Evolutionary conservation across 352 stramenopile genomes (phyloP), one percentile per base, ranked within the genome.

Genomic region (Pythium grandisporangium): DNA sequence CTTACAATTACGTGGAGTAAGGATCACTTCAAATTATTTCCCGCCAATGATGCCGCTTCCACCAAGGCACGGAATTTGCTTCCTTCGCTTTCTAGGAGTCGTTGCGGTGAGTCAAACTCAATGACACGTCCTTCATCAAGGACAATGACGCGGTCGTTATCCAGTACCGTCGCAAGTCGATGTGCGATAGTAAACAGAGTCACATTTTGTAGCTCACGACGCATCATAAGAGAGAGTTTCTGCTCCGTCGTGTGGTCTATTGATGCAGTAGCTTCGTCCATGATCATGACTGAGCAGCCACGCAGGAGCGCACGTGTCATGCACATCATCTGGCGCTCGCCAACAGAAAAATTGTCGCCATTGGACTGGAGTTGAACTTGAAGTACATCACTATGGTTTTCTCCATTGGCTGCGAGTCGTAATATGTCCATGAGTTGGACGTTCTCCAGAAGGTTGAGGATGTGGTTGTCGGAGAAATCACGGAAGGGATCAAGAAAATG

Each of bases 111-210:
- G 53, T 93, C 89, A 45, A 89, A 94, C 53, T 97, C 90, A 4
- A 70, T 68, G 26, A 96, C 73, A 19, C 51, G 45, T 1, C 90
- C 87, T 42, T 85, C 61, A 41, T 92, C 69, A 39, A 97, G 53
- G 27, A 97, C 86, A 10, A 96, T 42, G n/a, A 97, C 66, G 19
- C 68, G 61, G 45, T 97, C 88, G 51, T 65, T 84, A 35, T 96
- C 79, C 53, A 96, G 63, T 43, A 97, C 93, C 1, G 88, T 97
- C 38, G 94, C 76, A 8, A 97, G 60, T 17, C 93, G 62, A 57
- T 97, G 92, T 6, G 93, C 92, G 50, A 98, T 97, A 8, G 90
- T 97, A 4, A 98, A 51, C 20, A 95, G 64, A 17, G 92, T 98
- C 16, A 70, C 70, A 23, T 82, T 57, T 6, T 38, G 34, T 57